These are phyloP conservation scores for Aspergillus latus DNA, from an alignment of 2,329 filamentous ascomycete species.

Conservation along the genomic window DNA sequence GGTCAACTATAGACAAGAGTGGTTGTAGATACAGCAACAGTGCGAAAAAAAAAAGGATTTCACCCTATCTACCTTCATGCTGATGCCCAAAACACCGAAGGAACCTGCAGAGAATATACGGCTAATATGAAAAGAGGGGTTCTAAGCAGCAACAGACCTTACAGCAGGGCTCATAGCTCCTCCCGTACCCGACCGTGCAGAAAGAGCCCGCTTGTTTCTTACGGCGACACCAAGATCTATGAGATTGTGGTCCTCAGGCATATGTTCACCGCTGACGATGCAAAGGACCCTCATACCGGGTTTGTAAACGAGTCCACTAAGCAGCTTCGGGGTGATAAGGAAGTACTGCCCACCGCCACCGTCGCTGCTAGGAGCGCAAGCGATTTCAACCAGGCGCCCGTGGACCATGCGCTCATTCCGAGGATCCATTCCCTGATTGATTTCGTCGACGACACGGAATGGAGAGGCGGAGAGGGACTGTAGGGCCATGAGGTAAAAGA, in stretches of 20 bases:
- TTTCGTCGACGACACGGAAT: slow-evolving; percentile 98
- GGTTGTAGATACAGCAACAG: background rate
- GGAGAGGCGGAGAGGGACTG: slow-evolving; percentile 91
- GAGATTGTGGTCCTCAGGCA: slow-evolving; percentile 42
- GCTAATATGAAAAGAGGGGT: background rate
- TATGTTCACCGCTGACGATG: slow-evolving; percentile 80
- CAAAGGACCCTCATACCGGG: slow-evolving; percentile 89
- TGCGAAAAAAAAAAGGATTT: background rate
- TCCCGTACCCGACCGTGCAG: slow-evolving; percentile 19
- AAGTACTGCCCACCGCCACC: slow-evolving; percentile 70
- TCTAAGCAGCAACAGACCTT: slow-evolving; percentile 23
- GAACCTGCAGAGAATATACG: background rate
- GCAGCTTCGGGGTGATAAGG: slow-evolving; percentile 93
- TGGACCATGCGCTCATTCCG: slow-evolving; percentile 98
- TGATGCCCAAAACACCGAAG: background rate
- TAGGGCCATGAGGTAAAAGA: slow-evolving; percentile 98
- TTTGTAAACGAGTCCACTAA: slow-evolving; percentile 82
- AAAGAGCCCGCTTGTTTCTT: slow-evolving; percentile 34
- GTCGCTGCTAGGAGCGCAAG: slow-evolving; percentile 62
- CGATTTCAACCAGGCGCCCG: slow-evolving; percentile 96
- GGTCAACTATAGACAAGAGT: slow-evolving; percentile 2
- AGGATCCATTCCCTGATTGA: slow-evolving; percentile 99
- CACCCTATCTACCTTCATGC: background rate
- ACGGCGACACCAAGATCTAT: slow-evolving; percentile 41
- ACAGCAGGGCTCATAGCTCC: slow-evolving; percentile 12